Evolutionary conservation across 495 filamentous ascomycete species (phyloP).

Genomic region (Annulohypoxylon maeteangense): DNA sequence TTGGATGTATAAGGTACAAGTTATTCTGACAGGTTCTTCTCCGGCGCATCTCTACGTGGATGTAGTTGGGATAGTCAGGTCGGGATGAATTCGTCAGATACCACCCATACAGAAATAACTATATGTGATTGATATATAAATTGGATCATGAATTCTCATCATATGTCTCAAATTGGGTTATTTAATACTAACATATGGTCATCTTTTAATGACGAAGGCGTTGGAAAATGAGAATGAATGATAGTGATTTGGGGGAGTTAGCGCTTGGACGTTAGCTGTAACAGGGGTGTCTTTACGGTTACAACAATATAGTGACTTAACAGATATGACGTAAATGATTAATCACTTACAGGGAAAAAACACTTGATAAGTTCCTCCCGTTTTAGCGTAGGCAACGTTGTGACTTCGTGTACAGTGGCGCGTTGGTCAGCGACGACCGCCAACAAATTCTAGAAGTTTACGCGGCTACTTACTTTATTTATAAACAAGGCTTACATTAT

Average conservation of each 20-base stretch:
- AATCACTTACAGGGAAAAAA: not conserved
- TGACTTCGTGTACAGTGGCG: constrained; percentile 26
- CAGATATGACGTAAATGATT: not conserved
- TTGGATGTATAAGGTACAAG: not conserved
- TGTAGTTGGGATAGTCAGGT: not conserved
- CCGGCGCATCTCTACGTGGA: not conserved
- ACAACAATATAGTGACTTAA: not conserved
- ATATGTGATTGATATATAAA: too few relatives aligned
- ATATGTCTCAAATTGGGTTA: too few relatives aligned
- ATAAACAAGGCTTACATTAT: constrained; percentile 23
- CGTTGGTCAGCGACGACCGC: constrained; percentile 21
- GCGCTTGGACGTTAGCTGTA: not conserved
- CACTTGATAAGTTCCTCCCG: not conserved
- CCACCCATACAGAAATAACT: too few relatives aligned
- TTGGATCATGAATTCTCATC: too few relatives aligned
- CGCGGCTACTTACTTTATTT: not conserved
- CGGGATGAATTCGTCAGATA: not conserved
- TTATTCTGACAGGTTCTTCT: not conserved
- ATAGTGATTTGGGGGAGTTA: not conserved
- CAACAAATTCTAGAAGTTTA: constrained; percentile 26
- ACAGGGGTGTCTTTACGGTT: not conserved
- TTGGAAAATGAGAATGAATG: not conserved
- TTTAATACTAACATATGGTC: not conserved
- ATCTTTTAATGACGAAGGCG: not conserved
- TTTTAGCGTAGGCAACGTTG: constrained; percentile 27